These are phyloP conservation scores for Phaeosphaeriaceae sp. DNA, from an alignment of 2,329 filamentous ascomycete species.

Conservation along the genomic window DNA sequence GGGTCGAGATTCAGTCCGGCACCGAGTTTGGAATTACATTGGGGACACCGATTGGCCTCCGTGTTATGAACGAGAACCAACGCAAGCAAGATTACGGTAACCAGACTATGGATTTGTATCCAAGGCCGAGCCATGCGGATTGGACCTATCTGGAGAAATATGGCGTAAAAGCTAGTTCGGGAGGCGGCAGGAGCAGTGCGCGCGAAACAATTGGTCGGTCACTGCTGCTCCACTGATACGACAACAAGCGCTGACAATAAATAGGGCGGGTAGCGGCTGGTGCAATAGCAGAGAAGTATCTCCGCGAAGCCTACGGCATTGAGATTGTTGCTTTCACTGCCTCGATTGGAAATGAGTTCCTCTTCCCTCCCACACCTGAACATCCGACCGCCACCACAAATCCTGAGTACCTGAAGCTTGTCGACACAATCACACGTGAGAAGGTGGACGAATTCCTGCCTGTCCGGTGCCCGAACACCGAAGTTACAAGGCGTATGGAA, in stretches of 20 bases:
- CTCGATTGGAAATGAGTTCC: slow-evolving; percentile 79
- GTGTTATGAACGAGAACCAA: slow-evolving; percentile 91
- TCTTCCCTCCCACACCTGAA: slow-evolving; percentile 71
- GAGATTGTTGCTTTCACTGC: slow-evolving; percentile 92
- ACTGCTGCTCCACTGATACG: neutral
- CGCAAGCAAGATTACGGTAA: slow-evolving; percentile 89
- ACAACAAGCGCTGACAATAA: slow-evolving; percentile 15
- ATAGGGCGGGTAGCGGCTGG: slow-evolving; percentile 85
- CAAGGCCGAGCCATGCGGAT: slow-evolving; percentile 90
- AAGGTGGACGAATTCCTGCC: slow-evolving; percentile 85
- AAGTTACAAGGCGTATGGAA: slow-evolving; percentile 73
- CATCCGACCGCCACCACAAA: slow-evolving; percentile 75
- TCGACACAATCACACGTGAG: slow-evolving; percentile 73
- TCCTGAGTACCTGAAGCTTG: slow-evolving; percentile 77
- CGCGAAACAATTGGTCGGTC: slow-evolving; percentile 83
- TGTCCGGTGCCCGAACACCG: slow-evolving; percentile 80
- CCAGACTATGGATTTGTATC: slow-evolving; percentile 89
- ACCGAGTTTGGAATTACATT: slow-evolving; percentile 89
- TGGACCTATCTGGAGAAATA: slow-evolving; percentile 99
- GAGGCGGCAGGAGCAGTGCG: slow-evolving; percentile 89
- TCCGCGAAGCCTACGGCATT: slow-evolving; percentile 78
- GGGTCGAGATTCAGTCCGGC: slow-evolving; percentile 89
- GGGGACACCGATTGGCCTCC: slow-evolving; percentile 86
- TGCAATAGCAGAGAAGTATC: slow-evolving; percentile 92
- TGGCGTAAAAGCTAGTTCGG: slow-evolving; percentile 87